Percentiles rank a stretch among this genome's conserved stretches.
Evolutionary conservation across 805 yeast species (phyloP).

Genomic region (Geotrichum ghanense): DNA sequence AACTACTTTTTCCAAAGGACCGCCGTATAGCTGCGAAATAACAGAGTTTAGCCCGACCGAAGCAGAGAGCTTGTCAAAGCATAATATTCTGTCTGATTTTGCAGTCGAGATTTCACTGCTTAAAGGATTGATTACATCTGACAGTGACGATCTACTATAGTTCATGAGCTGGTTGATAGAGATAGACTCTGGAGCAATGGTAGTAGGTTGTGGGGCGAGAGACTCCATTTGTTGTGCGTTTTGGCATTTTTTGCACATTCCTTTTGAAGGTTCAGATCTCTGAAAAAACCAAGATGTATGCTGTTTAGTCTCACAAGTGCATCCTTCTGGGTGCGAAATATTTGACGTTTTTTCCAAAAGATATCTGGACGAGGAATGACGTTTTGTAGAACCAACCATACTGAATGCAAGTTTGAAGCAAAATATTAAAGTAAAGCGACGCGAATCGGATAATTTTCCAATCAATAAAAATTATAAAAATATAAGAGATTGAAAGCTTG

Average conservation of each 20-base stretch:
- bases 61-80: constrained; percentile 2
- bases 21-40: constrained; percentile 5
- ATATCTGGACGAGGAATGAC: background rate
- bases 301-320: background rate
- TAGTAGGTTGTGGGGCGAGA: background rate
- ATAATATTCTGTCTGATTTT: background rate
- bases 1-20: constrained; percentile 7
- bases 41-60: constrained; percentile 4
- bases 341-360: background rate
- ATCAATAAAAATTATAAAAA: too few relatives aligned
- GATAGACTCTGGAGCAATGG: background rate
- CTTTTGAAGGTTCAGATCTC: background rate
- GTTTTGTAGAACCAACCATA: constrained; percentile 1
- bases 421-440: too few relatives aligned
- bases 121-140: background rate
- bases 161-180: background rate
- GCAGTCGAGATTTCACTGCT: background rate
- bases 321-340: background rate
- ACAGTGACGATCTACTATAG: background rate
- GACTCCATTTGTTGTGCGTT: background rate
- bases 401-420: too few relatives aligned
- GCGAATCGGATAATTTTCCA: too few relatives aligned
- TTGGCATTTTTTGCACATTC: background rate
- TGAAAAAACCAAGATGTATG: background rate
- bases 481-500: too few relatives aligned